Evolutionary conservation across 176 grass and related monocot genomes (phyloP).

Genomic region (Hordeum marinum): DNA sequence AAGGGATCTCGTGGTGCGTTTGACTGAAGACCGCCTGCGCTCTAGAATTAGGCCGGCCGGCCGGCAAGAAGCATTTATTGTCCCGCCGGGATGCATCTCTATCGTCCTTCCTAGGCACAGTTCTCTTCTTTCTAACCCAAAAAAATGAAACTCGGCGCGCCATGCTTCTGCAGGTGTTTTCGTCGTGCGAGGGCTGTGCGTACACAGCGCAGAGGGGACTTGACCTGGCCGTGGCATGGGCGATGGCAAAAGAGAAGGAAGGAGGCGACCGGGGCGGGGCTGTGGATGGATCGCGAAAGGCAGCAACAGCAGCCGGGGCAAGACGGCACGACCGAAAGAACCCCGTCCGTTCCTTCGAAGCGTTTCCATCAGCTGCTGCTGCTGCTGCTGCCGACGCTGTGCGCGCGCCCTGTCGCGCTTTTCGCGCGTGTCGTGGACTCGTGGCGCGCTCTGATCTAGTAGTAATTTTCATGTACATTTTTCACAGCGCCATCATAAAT

Average conservation of each 20-base stretch:
- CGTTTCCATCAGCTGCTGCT: constrained; percentile 5
- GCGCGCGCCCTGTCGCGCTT: background rate
- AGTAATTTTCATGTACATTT: no score
- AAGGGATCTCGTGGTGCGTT: constrained; percentile 8
- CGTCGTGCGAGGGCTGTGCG: background rate
- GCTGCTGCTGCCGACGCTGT: background rate
- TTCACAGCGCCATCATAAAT: no score
- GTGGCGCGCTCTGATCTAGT: no score
- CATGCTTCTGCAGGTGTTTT: background rate
- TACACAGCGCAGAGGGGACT: background rate
- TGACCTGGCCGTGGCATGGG: background rate
- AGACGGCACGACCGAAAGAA: constrained; percentile 26
- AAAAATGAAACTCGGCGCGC: no score
- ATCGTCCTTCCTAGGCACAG: background rate
- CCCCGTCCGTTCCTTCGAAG: background rate
- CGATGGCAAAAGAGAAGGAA: background rate
- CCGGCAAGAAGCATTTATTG: background rate
- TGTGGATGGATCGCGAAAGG: constrained; percentile 6
- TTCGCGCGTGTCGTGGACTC: no score
- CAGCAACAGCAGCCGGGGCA: constrained; percentile 18
- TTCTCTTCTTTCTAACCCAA: background rate
- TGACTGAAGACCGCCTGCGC: background rate
- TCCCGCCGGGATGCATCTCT: background rate
- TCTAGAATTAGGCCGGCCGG: background rate
- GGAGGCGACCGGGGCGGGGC: background rate